Conservation (phyloP, 129 eudicot genomes). For the sunflower (Helianthus annuus) region DNA sequence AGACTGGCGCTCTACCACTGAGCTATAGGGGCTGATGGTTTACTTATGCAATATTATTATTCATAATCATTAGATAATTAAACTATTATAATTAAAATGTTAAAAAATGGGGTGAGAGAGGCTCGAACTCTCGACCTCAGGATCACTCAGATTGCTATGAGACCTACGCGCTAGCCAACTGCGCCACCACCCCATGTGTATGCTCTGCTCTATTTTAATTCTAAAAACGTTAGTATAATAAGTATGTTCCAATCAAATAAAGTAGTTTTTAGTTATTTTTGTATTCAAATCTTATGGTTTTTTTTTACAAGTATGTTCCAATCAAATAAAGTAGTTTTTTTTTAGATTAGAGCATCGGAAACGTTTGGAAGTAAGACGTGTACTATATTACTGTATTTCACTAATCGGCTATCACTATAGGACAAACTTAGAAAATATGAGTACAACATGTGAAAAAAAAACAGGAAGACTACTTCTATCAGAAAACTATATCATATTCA, state of each 20-base stretch:
- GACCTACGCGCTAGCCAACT: constrained; percentile 99
- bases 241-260: too few relatives aligned
- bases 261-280: too few relatives aligned
- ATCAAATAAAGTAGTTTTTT: too few relatives aligned
- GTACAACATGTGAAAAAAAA: too few relatives aligned
- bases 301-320: too few relatives aligned
- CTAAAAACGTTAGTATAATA: too few relatives aligned
- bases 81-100: too few relatives aligned
- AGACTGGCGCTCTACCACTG: constrained; percentile 99
- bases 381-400: not conserved
- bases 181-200: constrained; percentile 72
- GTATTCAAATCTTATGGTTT: too few relatives aligned
- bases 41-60: not conserved
- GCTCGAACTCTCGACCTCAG: constrained; percentile 81
- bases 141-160: constrained; percentile 79
- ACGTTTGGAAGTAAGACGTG: not conserved
- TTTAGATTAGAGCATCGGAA: not conserved
- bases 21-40: constrained; percentile 77
- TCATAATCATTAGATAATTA: too few relatives aligned
- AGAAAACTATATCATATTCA: not conserved
- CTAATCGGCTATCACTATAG: not conserved
- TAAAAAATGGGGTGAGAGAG: constrained; percentile 54
- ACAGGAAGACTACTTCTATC: too few relatives aligned
- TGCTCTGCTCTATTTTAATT: too few relatives aligned
- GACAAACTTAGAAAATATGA: too few relatives aligned